Conservation (phyloP, 2,329 filamentous ascomycete genomes). For the Trichoderma semiorbis region DNA sequence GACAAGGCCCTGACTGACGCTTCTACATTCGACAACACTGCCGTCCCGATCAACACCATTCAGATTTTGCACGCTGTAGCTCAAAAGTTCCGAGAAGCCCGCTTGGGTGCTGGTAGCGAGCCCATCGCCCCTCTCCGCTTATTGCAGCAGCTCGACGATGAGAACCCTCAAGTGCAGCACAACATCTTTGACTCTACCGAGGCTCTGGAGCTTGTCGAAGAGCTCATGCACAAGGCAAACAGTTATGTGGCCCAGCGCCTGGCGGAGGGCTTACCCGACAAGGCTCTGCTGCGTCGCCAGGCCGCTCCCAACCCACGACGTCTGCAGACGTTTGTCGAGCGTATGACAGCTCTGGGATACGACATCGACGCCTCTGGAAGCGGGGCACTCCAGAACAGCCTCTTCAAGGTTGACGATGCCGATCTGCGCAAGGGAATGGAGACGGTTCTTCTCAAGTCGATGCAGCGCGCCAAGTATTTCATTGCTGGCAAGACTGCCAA, state of each 20-base stretch:
- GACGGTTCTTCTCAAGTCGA: constrained; percentile 88
- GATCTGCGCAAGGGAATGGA: constrained; percentile 97
- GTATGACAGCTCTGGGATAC: constrained; percentile 88
- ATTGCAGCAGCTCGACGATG: constrained; percentile 91
- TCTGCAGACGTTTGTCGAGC: constrained; percentile 83
- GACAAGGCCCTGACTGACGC: constrained; percentile 72
- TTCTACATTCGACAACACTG: constrained; percentile 59
- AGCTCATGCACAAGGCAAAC: constrained; percentile 92
- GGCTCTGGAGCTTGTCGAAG: constrained; percentile 90
- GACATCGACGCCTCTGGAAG: constrained; percentile 88
- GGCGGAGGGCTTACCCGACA: constrained; percentile 74
- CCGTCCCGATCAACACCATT: constrained; percentile 70
- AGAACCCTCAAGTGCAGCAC: constrained; percentile 93
- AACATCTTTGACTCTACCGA: constrained; percentile 92
- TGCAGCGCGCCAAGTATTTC: constrained; percentile 95
- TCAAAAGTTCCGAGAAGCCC: constrained; percentile 84
- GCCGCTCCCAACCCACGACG: constrained; percentile 80
- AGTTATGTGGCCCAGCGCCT: constrained; percentile 83
- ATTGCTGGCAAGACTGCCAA: constrained; percentile 75
- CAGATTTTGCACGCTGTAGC: constrained; percentile 77
- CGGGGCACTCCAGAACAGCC: constrained; percentile 85
- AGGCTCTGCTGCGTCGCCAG: constrained; percentile 88
- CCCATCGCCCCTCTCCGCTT: constrained; percentile 83
- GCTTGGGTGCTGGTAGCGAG: constrained; percentile 75
- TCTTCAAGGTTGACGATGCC: constrained; percentile 87